Percentiles rank a stretch among this genome's conserved stretches.
Evolutionary conservation across 768 basidiomycete species (phyloP).

Genomic region (Leccinum subgranulosum): DNA sequence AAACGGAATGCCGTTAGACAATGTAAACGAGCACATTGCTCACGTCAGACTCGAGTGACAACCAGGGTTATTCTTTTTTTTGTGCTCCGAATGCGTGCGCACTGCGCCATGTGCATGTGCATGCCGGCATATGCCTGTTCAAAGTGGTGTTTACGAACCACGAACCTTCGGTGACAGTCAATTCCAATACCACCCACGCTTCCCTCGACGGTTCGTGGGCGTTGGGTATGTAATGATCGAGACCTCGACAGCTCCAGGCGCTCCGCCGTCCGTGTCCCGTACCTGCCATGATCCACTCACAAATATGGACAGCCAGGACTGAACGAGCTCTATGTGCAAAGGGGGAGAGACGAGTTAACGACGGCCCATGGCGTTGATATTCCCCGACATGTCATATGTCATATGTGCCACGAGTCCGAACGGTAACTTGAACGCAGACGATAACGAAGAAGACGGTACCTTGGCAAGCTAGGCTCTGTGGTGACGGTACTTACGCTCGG

Average conservation of each 20-base stretch:
- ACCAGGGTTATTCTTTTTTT: not conserved
- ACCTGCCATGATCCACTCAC: conserved; percentile 8
- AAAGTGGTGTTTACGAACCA: not conserved
- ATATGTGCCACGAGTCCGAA: not conserved
- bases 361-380: not conserved
- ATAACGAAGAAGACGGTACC: not conserved
- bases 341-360: not conserved
- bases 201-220: conserved; percentile 35
- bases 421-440: not conserved
- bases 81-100: not conserved
- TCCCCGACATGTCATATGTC: not conserved
- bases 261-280: conserved; percentile 12
- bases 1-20: not conserved
- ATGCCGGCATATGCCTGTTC: not conserved
- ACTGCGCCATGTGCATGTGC: not conserved
- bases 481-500: too few species aligned
- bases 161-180: conserved; percentile 45
- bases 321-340: conserved; percentile 30
- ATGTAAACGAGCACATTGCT: not conserved
- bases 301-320: conserved; percentile 39
- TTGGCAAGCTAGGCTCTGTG: too few species aligned
- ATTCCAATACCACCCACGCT: conserved; percentile 39
- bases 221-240: conserved; percentile 36
- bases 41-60: not conserved
- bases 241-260: conserved; percentile 33